Evolutionary conservation across 1,284 basidiomycete genomes (phyloP).

Genomic region (Malassezia furfur): DNA sequence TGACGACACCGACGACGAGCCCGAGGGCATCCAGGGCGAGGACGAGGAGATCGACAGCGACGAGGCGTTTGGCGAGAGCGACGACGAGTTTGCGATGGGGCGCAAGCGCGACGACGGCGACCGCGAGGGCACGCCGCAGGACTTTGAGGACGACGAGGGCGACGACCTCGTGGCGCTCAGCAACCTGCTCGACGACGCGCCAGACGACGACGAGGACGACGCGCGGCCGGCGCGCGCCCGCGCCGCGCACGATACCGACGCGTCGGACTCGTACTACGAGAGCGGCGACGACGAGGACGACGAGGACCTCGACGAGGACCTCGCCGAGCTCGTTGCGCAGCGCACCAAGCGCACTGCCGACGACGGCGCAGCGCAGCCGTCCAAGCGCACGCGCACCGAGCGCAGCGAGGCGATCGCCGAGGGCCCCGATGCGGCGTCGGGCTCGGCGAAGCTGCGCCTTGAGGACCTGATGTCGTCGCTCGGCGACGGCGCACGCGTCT

Average conservation of each 20-base stretch:
- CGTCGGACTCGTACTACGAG: constrained; percentile 2
- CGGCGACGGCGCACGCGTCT: constrained; percentile 34
- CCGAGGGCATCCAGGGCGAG: constrained; percentile 26
- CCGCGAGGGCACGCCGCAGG: constrained; percentile 17
- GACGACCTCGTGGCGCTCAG: constrained; percentile 38
- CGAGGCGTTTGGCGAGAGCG: constrained; percentile 44
- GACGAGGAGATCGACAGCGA: constrained; percentile 46
- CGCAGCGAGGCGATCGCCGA: constrained; percentile 65
- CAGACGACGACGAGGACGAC: constrained; percentile 21
- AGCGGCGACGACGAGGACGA: constrained; percentile 16
- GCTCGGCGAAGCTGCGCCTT: constrained; percentile 45
- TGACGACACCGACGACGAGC: constrained; percentile 31
- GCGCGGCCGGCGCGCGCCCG: neutral
- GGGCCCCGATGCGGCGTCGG: constrained; percentile 50
- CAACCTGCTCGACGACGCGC: constrained; percentile 35
- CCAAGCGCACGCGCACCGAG: constrained; percentile 58
- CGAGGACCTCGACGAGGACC: constrained; percentile 15
- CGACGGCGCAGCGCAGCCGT: constrained; percentile 1
- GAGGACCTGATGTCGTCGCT: constrained; percentile 68
- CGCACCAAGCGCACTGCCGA: constrained; percentile 1
- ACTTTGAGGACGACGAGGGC: constrained; percentile 29
- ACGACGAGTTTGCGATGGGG: constrained; percentile 30
- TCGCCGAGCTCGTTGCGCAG: constrained; percentile 3
- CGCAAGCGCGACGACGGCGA: neutral
- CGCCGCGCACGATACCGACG: neutral